These are phyloP conservation scores for Lippia alba DNA, from an alignment of 305 asterid genomes.

Conservation along the genomic window DNA sequence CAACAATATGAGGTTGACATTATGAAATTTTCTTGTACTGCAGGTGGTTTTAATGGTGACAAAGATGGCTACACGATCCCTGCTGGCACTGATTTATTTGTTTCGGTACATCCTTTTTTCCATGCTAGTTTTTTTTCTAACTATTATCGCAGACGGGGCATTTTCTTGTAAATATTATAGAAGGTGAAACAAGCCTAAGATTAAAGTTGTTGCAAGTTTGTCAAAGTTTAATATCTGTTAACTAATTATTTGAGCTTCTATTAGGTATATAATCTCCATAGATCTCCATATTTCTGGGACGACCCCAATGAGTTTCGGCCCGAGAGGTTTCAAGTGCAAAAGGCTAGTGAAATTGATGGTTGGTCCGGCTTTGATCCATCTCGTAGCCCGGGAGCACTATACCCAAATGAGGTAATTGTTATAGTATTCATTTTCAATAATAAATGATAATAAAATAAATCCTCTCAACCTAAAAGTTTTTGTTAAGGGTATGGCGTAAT, in stretches of 20 bases:
- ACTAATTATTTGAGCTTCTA: conserved; percentile 13
- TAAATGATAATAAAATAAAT: too few relatives aligned
- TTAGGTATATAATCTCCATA: conserved; percentile 94
- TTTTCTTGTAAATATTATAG: neutral
- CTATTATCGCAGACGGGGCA: neutral
- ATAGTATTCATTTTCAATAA: conserved; percentile 2
- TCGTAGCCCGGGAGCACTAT: conserved; percentile 92
- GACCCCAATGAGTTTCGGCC: conserved; percentile 88
- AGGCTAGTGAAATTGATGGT: conserved; percentile 68
- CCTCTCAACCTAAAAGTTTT: too few relatives aligned
- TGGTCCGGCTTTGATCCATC: conserved; percentile 97
- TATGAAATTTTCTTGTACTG: conserved; percentile 31
- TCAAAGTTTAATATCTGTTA: conserved; percentile 1
- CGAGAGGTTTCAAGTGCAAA: conserved; percentile 73
- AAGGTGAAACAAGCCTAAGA: neutral
- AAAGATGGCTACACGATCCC: conserved; percentile 77
- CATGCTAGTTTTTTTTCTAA: neutral
- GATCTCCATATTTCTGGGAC: conserved; percentile 95
- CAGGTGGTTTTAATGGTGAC: conserved; percentile 87
- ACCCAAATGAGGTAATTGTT: conserved; percentile 81
- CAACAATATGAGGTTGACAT: neutral
- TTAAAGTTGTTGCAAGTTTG: neutral
- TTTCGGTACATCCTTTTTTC: conserved; percentile 62
- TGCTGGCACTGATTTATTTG: conserved; percentile 81
- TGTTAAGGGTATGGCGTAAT: too few relatives aligned